Base-by-base conservation (phyloP, 192 early-diverging fungal species). In the Phlyctochytrium arcticum region DNA sequence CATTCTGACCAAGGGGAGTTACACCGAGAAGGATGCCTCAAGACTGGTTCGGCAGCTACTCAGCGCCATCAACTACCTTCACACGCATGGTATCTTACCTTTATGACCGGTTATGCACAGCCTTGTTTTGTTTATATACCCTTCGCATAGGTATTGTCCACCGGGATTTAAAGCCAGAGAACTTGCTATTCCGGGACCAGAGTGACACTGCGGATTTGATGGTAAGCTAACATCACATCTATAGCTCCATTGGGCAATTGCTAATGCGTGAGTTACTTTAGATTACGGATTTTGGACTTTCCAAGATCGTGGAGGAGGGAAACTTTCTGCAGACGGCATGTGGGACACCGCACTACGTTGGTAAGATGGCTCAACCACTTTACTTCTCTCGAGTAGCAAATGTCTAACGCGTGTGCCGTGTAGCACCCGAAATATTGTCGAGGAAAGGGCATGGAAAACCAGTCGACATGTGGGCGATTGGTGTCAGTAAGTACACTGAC, bases 251-350 rank as follows among this genome's bases (percentile, higher is more conserved):
- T 3, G 34, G 19, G 15, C 56, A 15, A 24, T 30, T 39, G 56
- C 19, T 12, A 57, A 19, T 57, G 29, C 15, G 4, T 15, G 24
- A 19, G 15, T 6, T 19, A 9, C 34, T 42, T 12, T 36, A 67
- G 64, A 76, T 91, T 56, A 85, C 87, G 9, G 89, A 91, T 64
- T 91, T 90, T 75, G 89, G 89, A 12, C 65, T 91, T 34, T 85
- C 89, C 37, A 86, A 82, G 39, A 76, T 85, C n/a, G 59, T 87
- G 12, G 70, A 71, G 27, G 70, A 82, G 10, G 79, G 81, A 48
- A 77, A 83, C 33, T 75, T 87, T 27, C 68, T 89, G 17, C 78
- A 77, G 64, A 90, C 87, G 9, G 76, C 87, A 5, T 91, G 88
- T 60, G 80, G 80, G 6, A 74, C 77, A 15, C 80, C 80, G 24